A percentile compares a stretch with the other conserved stretches of the same genome.
phyloP scores from a whole-genome alignment of 441 rosid genomes.

The Arabidopsis lyrata region DNA sequence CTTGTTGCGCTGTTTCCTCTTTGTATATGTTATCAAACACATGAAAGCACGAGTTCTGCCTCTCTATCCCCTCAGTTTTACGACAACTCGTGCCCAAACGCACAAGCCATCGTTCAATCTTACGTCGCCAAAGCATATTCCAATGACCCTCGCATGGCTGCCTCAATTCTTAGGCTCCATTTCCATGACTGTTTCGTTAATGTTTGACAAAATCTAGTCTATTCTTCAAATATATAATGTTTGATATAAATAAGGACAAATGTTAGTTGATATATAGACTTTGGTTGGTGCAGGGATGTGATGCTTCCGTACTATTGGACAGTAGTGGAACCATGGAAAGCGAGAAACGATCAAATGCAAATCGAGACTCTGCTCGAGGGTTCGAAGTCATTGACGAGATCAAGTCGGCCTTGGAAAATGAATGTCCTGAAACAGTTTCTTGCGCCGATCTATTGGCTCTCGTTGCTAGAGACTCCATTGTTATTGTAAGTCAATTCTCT shows the following conservation, averaged over 20 bases:
- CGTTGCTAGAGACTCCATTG: conserved; percentile 81
- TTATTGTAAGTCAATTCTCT: conserved; percentile 53
- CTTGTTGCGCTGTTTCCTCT: conserved; percentile 50
- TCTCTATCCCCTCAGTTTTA: conserved; percentile 77
- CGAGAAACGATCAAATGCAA: conserved; percentile 75
- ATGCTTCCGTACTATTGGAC: conserved; percentile 77
- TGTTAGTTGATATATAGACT: neutral
- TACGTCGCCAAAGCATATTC: conserved; percentile 72
- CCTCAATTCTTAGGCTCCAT: conserved; percentile 85
- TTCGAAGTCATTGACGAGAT: conserved; percentile 81
- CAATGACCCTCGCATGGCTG: conserved; percentile 77
- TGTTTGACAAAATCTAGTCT: conserved; percentile 43
- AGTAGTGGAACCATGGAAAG: conserved; percentile 58
- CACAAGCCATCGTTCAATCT: conserved; percentile 65
- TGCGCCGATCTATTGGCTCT: conserved; percentile 81
- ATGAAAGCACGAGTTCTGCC: conserved; percentile 37
- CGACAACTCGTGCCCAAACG: conserved; percentile 75
- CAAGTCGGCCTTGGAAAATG: conserved; percentile 72
- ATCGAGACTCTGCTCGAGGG: conserved; percentile 75
- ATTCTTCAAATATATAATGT: neutral
- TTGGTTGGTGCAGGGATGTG: conserved; percentile 71
- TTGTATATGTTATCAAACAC: conserved; percentile 36
- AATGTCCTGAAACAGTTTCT: conserved; percentile 79
- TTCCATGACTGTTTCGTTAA: conserved; percentile 92
- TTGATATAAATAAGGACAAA: neutral